Evolutionary conservation across 1,139 yeast genomes (phyloP).

Genomic region (Saccharomyces hybrid): DNA sequence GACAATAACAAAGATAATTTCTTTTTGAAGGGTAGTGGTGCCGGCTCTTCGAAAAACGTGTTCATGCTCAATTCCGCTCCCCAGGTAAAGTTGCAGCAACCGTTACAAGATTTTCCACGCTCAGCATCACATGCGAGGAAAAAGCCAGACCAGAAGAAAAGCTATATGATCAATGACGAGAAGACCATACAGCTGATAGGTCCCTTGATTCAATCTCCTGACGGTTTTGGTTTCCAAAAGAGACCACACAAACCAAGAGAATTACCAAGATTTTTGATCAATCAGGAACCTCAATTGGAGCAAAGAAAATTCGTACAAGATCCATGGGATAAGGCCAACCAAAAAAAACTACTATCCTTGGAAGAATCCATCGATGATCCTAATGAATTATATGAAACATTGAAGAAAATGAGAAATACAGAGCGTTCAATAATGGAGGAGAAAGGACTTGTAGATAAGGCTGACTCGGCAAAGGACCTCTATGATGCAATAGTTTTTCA

Average conservation of each 20-base stretch:
- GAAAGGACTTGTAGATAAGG: constrained; percentile 80
- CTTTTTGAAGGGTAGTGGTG: constrained; percentile 1
- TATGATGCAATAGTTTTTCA: constrained; percentile 80
- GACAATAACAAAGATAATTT: not conserved
- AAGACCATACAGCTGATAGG: not conserved
- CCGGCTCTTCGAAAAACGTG: not conserved
- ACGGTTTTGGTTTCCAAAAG: constrained; percentile 16
- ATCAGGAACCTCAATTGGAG: constrained; percentile 33
- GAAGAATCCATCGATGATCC: constrained; percentile 41
- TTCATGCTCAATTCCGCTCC: not conserved
- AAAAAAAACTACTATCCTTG: constrained; percentile 38
- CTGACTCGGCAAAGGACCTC: constrained; percentile 71
- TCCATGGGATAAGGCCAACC: constrained; percentile 56
- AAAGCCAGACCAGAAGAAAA: not conserved
- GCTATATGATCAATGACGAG: constrained; percentile 1
- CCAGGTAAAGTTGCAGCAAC: not conserved
- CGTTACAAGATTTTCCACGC: not conserved
- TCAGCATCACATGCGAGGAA: not conserved
- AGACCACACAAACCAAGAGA: constrained; percentile 20
- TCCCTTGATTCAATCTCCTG: constrained; percentile 18
- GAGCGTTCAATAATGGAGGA: constrained; percentile 80
- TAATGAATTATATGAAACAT: constrained; percentile 44
- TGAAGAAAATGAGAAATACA: constrained; percentile 65
- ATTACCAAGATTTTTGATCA: constrained; percentile 32
- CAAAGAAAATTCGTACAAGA: constrained; percentile 31